Evolutionary conservation across 305 asterid genomes (phyloP).

Genomic region (Fraxinus sp.): DNA sequence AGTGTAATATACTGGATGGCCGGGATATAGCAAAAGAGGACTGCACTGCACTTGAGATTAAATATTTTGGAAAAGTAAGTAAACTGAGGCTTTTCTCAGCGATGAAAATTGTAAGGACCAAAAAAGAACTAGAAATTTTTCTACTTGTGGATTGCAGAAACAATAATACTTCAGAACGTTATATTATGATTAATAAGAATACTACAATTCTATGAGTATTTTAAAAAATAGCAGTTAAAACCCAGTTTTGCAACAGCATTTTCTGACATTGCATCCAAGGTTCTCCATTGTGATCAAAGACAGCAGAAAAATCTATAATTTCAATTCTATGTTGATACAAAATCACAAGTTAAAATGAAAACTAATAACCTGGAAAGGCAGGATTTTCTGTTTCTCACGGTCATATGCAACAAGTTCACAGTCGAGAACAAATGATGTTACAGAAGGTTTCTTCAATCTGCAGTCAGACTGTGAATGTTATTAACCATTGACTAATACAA

Average conservation of each 20-base stretch:
- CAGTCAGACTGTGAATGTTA: conserved; percentile 33
- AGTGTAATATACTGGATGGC: not conserved
- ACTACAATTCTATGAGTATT: not conserved
- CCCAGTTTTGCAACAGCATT: conserved; percentile 7
- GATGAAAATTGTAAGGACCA: not conserved
- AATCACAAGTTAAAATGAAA: conserved; percentile 10
- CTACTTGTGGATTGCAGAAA: conserved; percentile 4
- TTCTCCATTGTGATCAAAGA: conserved; percentile 2
- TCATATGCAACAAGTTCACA: conserved; percentile 96
- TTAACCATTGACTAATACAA: conserved; percentile 16
- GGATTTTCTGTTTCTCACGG: conserved; percentile 85
- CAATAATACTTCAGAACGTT: not conserved
- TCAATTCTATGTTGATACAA: conserved; percentile 1
- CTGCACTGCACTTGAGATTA: conserved; percentile 12
- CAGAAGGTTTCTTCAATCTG: conserved; percentile 75
- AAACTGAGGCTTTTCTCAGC: conserved; percentile 12
- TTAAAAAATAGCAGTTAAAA: not conserved
- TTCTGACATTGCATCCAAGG: conserved; percentile 4
- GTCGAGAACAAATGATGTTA: conserved; percentile 85
- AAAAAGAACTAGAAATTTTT: not conserved
- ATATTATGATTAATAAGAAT: not conserved
- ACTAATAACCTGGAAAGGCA: conserved; percentile 76
- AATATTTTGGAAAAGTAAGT: not conserved
- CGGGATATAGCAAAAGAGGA: not conserved
- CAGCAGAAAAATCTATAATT: not conserved